phyloP scores from a whole-genome alignment of 1,284 basidiomycete species.

The Naganishia sp. region DNA sequence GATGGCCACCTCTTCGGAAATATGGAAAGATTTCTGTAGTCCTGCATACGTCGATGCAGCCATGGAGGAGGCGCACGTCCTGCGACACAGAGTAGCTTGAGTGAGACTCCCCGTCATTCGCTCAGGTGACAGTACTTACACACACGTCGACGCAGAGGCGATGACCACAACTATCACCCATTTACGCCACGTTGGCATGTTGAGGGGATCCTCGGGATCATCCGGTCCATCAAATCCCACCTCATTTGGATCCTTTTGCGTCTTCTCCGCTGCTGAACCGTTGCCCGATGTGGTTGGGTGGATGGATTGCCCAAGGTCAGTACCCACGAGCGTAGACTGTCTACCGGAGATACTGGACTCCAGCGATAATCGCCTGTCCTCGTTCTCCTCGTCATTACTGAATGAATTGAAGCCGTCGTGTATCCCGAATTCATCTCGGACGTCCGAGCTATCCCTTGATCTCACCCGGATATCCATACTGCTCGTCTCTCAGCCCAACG shows the following conservation, averaged over 20 bases:
- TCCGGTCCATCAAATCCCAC: slow-evolving; percentile 44
- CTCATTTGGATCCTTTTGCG: slow-evolving; percentile 35
- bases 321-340: neutral
- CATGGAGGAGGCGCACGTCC: slow-evolving; percentile 70
- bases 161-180: slow-evolving; percentile 43
- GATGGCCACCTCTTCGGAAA: slow-evolving; percentile 68
- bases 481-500: too few species aligned
- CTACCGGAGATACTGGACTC: neutral
- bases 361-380: neutral
- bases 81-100: slow-evolving; percentile 36
- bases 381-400: neutral
- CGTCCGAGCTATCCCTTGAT: slow-evolving; percentile 2
- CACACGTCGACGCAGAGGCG: slow-evolving; percentile 35
- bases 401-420: slow-evolving; percentile 11
- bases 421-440: slow-evolving; percentile 16
- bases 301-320: neutral
- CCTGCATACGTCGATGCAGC: slow-evolving; percentile 67
- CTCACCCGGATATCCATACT: slow-evolving; percentile 4
- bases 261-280: neutral
- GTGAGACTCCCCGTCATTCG: neutral
- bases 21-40: slow-evolving; percentile 62
- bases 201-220: slow-evolving; percentile 45
- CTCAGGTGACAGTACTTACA: slow-evolving; percentile 28
- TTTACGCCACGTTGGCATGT: slow-evolving; percentile 42
- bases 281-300: neutral